Evolutionary conservation across 164 flowering plant species (phyloP).

Genomic region (Chimonanthus salicifolius): DNA sequence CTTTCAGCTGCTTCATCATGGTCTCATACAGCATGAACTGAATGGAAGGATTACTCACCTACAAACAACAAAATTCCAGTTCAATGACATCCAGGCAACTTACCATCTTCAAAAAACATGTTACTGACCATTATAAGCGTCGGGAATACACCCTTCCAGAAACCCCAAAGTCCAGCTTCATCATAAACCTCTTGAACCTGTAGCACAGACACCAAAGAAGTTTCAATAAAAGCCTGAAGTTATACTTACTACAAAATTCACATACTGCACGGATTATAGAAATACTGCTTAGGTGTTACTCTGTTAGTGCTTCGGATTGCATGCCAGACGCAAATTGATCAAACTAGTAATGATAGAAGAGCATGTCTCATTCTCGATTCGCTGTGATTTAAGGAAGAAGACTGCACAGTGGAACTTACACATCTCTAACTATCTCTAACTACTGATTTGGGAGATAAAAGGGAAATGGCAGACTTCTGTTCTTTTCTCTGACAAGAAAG

Average conservation of each 20-base stretch:
- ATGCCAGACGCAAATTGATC: neutral
- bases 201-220: neutral
- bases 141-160: slow-evolving; percentile 95
- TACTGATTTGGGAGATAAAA: too few relatives aligned
- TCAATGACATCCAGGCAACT: slow-evolving; percentile 10
- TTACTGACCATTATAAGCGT: slow-evolving; percentile 84
- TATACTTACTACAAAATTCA: neutral
- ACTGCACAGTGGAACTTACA: too few relatives aligned
- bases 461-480: too few relatives aligned
- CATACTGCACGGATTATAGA: neutral
- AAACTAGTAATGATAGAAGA: neutral
- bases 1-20: slow-evolving; percentile 73
- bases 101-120: slow-evolving; percentile 7
- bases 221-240: neutral
- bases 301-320: neutral
- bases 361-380: too few relatives aligned
- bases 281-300: neutral
- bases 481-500: too few relatives aligned
- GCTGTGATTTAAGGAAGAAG: too few relatives aligned
- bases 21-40: slow-evolving; percentile 98
- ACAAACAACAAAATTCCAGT: slow-evolving; percentile 17
- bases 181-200: slow-evolving; percentile 87
- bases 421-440: too few relatives aligned
- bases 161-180: slow-evolving; percentile 83
- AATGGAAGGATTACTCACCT: slow-evolving; percentile 97